Evolutionary conservation across 2,329 filamentous ascomycete genomes (phyloP).

Genomic region (Venturia nashicola): DNA sequence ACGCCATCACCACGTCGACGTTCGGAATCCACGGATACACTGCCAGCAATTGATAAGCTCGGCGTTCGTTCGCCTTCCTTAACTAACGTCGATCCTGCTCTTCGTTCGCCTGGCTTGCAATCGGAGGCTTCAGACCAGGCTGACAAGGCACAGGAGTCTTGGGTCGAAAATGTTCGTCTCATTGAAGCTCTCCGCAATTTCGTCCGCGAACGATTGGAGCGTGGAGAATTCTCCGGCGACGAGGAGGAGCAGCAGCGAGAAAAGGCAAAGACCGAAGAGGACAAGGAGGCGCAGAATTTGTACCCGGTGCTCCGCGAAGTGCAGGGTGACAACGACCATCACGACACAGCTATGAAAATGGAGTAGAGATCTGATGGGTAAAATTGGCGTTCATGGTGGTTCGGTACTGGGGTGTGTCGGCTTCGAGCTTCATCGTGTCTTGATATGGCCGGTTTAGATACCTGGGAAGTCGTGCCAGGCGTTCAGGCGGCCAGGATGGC

Average conservation of each 20-base stretch:
- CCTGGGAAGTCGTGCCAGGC: background rate
- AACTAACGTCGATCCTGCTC: constrained; percentile 21
- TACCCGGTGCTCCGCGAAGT: constrained; percentile 29
- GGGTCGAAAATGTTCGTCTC: constrained; percentile 53
- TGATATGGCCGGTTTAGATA: background rate
- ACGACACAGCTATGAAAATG: background rate
- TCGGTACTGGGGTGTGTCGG: background rate
- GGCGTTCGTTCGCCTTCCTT: constrained; percentile 26
- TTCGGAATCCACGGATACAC: background rate
- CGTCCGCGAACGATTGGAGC: constrained; percentile 42
- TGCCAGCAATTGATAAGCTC: constrained; percentile 13
- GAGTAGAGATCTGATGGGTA: background rate
- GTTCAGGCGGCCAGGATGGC: background rate
- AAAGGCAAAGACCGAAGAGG: constrained; percentile 9
- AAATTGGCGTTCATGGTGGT: background rate
- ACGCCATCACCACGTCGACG: constrained; percentile 22
- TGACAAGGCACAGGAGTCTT: constrained; percentile 34
- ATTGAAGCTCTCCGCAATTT: constrained; percentile 47
- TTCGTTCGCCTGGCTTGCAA: constrained; percentile 25
- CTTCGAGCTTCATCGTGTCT: background rate
- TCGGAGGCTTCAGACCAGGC: constrained; percentile 22
- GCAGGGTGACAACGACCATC: constrained; percentile 15
- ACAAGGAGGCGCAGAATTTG: constrained; percentile 21
- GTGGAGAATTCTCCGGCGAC: constrained; percentile 36
- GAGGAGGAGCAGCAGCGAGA: constrained; percentile 20